Conservation (phyloP, 2,329 filamentous ascomycete species). For the Incumbomyces delicatus region DNA sequence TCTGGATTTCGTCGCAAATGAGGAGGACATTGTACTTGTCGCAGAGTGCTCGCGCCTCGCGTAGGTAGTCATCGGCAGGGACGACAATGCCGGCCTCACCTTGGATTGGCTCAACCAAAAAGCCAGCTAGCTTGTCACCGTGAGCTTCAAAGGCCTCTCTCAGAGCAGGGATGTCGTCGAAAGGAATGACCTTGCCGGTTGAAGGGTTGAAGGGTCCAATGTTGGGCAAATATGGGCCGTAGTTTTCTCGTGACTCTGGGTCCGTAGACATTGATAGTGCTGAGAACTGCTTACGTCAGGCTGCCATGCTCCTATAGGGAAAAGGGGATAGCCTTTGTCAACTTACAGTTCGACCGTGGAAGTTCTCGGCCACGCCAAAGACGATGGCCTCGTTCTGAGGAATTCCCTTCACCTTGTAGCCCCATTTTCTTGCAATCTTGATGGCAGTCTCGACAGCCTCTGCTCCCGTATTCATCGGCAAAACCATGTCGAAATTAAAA, state of each 20-base stretch:
- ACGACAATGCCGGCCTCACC: constrained; percentile 96
- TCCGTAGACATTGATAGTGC: constrained; percentile 94
- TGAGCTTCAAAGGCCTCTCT: constrained; percentile 69
- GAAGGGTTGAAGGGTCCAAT: constrained; percentile 68
- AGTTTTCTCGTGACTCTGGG: constrained; percentile 91
- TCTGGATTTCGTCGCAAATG: constrained; percentile 98
- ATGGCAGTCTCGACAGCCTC: constrained; percentile 93
- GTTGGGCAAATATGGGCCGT: constrained; percentile 87
- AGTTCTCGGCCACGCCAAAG: constrained; percentile 81
- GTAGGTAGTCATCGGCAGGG: constrained; percentile 79
- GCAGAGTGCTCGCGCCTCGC: constrained; percentile 71
- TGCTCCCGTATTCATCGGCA: constrained; percentile 96
- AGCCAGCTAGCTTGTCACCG: constrained; percentile 77
- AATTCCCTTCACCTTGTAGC: constrained; percentile 91
- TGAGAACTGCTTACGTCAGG: constrained; percentile 55
- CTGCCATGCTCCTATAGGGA: background rate
- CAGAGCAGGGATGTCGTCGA: constrained; percentile 74
- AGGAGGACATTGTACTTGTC: constrained; percentile 91
- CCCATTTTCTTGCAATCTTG: constrained; percentile 96
- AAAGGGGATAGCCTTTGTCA: background rate
- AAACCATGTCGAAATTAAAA: constrained; percentile 94
- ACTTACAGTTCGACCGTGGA: constrained; percentile 86
- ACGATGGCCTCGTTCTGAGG: constrained; percentile 73
- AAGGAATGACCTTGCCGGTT: constrained; percentile 69
- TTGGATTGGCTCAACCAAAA: constrained; percentile 94